Conservation (phyloP, 768 basidiomycete species). For the Trametes gibbosa region DNA sequence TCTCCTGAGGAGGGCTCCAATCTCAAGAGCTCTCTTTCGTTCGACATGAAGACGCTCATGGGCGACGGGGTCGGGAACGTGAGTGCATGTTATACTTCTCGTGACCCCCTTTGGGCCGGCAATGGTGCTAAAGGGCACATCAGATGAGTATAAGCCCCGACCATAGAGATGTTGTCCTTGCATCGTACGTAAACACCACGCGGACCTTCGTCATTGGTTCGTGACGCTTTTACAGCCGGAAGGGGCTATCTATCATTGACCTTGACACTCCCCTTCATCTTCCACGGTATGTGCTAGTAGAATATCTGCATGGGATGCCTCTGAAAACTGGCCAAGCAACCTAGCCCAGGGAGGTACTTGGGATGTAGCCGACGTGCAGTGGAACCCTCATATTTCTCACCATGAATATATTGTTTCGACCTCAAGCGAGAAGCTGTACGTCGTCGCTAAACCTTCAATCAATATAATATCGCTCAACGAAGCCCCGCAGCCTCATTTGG, state of each 20-base stretch:
- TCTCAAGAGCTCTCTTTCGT: slow-evolving; percentile 59
- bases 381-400: slow-evolving; percentile 80
- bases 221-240: slow-evolving; percentile 46
- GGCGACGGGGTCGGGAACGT: slow-evolving; percentile 86
- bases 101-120: slow-evolving; percentile 25
- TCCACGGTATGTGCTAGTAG: slow-evolving; percentile 50
- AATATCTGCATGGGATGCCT: background rate
- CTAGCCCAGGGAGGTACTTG: slow-evolving; percentile 95
- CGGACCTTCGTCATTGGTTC: background rate
- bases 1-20: slow-evolving; percentile 56
- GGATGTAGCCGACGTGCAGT: slow-evolving; percentile 92
- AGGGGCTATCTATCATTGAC: slow-evolving; percentile 94
- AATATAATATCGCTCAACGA: background rate
- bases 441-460: slow-evolving; percentile 15
- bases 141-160: slow-evolving; percentile 93
- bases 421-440: slow-evolving; percentile 83
- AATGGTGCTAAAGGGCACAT: background rate
- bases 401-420: slow-evolving; percentile 86
- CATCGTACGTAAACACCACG: slow-evolving; percentile 54
- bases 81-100: slow-evolving; percentile 31
- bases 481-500: slow-evolving; percentile 70
- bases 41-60: slow-evolving; percentile 76
- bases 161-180: slow-evolving; percentile 85
- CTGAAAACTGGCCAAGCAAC: slow-evolving; percentile 40
- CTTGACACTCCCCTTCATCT: slow-evolving; percentile 82